phyloP scores from a whole-genome alignment of 768 basidiomycete species.

The Bullera alba region DNA sequence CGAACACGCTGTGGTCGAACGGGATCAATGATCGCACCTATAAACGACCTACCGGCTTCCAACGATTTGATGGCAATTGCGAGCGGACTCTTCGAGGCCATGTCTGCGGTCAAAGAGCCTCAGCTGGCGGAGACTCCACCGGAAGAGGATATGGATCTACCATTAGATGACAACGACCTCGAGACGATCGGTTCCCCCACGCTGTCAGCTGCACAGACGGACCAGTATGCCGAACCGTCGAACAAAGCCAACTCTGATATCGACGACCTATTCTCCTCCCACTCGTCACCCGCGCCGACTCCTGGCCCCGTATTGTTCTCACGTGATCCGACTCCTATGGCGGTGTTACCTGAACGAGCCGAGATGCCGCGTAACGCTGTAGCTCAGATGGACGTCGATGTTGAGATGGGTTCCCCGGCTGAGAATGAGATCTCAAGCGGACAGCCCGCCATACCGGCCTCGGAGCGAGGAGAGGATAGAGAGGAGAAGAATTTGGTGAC shows the following conservation, averaged over 20 bases:
- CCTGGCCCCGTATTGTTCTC: not conserved
- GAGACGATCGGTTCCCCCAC: not conserved
- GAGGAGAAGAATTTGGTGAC: conserved; percentile 5
- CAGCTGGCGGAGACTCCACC: not conserved
- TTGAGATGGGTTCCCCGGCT: not conserved
- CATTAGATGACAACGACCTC: not conserved
- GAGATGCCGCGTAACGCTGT: too few species aligned
- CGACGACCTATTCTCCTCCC: conserved; percentile 16
- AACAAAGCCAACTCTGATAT: conserved; percentile 5
- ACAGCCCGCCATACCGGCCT: too few species aligned
- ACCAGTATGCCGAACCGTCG: not conserved
- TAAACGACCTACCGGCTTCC: not conserved
- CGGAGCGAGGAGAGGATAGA: not conserved
- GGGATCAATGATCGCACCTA: not conserved
- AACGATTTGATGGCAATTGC: not conserved
- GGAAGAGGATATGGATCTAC: not conserved
- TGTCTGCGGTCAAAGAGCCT: not conserved
- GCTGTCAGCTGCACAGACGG: not conserved
- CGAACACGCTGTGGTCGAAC: not conserved
- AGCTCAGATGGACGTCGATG: too few species aligned
- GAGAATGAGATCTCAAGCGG: not conserved
- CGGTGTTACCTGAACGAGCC: not conserved
- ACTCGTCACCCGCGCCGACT: not conserved
- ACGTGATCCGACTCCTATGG: not conserved
- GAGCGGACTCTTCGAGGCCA: not conserved